Base-by-base conservation (phyloP, 352 stramenopile species). In the Halophytophthora batemanensis region DNA sequence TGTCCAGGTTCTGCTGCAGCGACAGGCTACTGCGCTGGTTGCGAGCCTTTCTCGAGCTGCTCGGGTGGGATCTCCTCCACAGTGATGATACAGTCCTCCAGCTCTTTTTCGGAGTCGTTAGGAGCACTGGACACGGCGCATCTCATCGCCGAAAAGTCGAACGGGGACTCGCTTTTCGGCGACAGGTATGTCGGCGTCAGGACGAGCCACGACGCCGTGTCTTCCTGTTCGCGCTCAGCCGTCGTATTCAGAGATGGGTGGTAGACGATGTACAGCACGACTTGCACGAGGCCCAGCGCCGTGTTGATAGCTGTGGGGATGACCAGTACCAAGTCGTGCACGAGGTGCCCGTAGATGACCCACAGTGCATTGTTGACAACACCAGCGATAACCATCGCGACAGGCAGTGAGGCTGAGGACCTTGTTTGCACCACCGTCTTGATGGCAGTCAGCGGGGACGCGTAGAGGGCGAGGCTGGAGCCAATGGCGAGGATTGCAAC, bases 301-400 rank as follows among this genome's bases (percentile, higher is more conserved):
- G 71, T 51, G 49, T 75, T 86, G 50, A 91, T 53, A 28, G 51
- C 53, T 5, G 65, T 69, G 4, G 78, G 81, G 31, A 81, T 50
- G 22, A 90, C 50, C n/a, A 92, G 45, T 38, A 90, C 56, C n/a
- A 71, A 39, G 31, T 90, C 73, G 42, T 64, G 36, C 22, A 85
- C 56, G 28, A 88, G 56, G 31, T 61, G 41, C 25, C 72, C 74
- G 65, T 90, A 92, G 45, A 83, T 56, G 38, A 87, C 61, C 81
- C 81, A 92, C n/a, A 89, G 54, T 13, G 66, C 47, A 56, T 90
- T 92, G 75, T 90, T 92, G 46, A 76, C 50, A n/a, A 71, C 43
- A 2, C 76, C 81, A 13, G 77, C 66, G 35, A 80, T 23, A 36
- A 82, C 73, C 77, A 92, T 87, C 1, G 64, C 56, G 40, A 89